phyloP scores from a whole-genome alignment of 1,284 basidiomycete genomes.

The Ganoderma leucocontextum region DNA sequence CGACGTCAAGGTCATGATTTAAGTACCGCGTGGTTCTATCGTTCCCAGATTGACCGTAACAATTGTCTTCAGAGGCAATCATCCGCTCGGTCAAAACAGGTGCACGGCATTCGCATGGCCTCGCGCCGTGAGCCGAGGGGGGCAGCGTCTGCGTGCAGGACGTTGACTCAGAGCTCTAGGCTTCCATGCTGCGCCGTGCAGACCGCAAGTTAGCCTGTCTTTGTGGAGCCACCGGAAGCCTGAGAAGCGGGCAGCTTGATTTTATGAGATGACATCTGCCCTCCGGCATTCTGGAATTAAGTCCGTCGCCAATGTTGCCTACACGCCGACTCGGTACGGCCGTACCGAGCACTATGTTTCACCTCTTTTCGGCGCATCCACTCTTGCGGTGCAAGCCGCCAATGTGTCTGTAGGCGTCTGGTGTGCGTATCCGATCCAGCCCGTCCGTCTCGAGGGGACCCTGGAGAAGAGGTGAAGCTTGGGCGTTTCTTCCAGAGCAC shows the following conservation, averaged over 20 bases:
- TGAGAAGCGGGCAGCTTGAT: constrained; percentile 12
- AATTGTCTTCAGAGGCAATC: not conserved
- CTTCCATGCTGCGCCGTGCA: constrained; percentile 4
- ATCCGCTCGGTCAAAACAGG: constrained; percentile 10
- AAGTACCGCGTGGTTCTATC: constrained; percentile 6
- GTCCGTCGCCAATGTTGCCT: constrained; percentile 8
- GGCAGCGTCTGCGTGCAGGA: constrained; percentile 2
- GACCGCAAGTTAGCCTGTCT: constrained; percentile 4
- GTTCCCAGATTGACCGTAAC: not conserved
- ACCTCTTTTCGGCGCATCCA: constrained; percentile 20
- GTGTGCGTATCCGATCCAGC: constrained; percentile 1
- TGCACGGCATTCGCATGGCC: constrained; percentile 16
- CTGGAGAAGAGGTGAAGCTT: not conserved
- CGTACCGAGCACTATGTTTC: constrained; percentile 19
- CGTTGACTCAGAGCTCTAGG: constrained; percentile 10
- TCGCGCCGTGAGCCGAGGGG: constrained; percentile 12
- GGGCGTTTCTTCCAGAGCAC: constrained; percentile 13
- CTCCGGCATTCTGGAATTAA: not conserved
- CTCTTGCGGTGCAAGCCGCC: constrained; percentile 20
- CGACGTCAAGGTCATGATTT: not conserved
- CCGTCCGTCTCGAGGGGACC: constrained; percentile 3
- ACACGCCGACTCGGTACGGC: constrained; percentile 21
- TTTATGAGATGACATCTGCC: constrained; percentile 13
- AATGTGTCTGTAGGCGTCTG: constrained; percentile 4
- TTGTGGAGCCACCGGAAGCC: constrained; percentile 1